phyloP scores from a whole-genome alignment of 768 basidiomycete genomes.

The Termitomyces sp. region DNA sequence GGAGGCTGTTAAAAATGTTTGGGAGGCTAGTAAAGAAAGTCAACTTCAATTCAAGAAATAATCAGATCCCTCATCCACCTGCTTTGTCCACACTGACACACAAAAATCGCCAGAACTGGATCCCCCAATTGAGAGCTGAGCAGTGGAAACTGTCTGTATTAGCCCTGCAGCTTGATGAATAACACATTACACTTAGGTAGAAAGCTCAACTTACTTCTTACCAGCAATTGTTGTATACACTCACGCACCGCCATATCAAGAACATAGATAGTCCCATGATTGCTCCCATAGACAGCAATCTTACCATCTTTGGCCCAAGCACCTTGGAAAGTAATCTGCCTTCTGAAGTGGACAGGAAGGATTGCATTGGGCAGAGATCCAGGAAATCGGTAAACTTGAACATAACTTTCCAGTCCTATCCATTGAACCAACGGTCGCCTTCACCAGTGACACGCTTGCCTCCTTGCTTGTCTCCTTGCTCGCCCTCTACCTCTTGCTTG shows the following conservation, averaged over 20 bases:
- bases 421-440: too few species aligned
- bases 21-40: not conserved
- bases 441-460: too few species aligned
- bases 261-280: slow-evolving; percentile 1
- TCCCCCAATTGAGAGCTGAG: not conserved
- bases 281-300: slow-evolving; percentile 10
- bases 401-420: not conserved
- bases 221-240: not conserved
- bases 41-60: not conserved
- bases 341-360: slow-evolving; percentile 4
- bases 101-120: not conserved
- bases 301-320: slow-evolving; percentile 9
- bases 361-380: not conserved
- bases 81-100: not conserved
- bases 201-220: not conserved
- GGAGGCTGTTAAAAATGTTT: not conserved
- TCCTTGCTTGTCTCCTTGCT: too few species aligned
- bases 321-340: slow-evolving; percentile 4
- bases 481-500: too few species aligned
- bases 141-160: not conserved
- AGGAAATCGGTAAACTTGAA: slow-evolving; percentile 9
- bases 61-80: not conserved
- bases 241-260: not conserved
- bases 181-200: not conserved
- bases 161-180: not conserved